Base-by-base conservation (phyloP, 768 basidiomycete genomes). In the Leccinum sublutescens region DNA sequence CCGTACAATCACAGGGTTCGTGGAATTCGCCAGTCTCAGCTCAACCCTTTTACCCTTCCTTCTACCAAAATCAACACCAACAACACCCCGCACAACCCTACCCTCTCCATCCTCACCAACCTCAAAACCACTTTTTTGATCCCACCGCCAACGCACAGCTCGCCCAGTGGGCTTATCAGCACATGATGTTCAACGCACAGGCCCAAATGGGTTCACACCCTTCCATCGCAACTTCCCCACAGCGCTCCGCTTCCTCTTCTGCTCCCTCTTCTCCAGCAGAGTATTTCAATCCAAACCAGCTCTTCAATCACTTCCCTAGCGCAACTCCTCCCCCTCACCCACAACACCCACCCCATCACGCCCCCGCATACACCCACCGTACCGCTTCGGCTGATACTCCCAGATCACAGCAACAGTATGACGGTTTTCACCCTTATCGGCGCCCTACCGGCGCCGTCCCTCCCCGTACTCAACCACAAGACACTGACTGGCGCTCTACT, bases 161-260 rank as follows among this genome's bases (percentile, higher is more conserved):
- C 57, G 87, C 89, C 3, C 89, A 90, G 72, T 93, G 91, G 91
- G 89, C 91, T 38, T 93, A 93, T 76, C 91, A 92, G 74, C 91
- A 93, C 68, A 92, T 93, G 91, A 86, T 93, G 85, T 88, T 85
- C 85, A 86, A 50, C 83, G 76, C 79, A n/a, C 78, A 83, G 64
- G 69, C 70, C 9, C 70, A 71, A 62, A 73, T 79, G 66, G 79
- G 80, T 53, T 72, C 75, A 27, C 75, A 70, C 58, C 47, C 70
- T 31, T 66, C 63, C 27, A 57, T 70, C 48, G 48, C 64, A 1
- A 66, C 68, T 17, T 8, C 60, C 5, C 38, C 62, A 0, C 81
- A 81, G 66, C 79, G 81, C 40, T 76, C 76, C 34, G 69, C 68
- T 47, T 71, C 78, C 52, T 71, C 75, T 45, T 70, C 74, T 60